Evolutionary conservation across 805 yeast genomes (phyloP), one percentile per base, ranked within the genome.

Genomic region (Cyberlindnera saturnus): DNA sequence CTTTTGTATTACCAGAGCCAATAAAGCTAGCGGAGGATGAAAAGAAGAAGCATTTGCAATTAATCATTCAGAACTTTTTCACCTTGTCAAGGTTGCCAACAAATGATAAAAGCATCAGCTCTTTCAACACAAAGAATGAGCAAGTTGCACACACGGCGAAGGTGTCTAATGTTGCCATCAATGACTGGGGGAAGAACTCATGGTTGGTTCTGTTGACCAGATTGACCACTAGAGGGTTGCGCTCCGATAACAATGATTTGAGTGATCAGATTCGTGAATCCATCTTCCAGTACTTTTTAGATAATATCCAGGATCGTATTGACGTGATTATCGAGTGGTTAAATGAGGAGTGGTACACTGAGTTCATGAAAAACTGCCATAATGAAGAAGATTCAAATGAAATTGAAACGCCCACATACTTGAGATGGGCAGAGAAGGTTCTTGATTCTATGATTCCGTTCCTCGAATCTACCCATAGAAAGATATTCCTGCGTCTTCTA

Each of bases 311-410:
- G 43, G 70, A 69, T 9, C 69, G 91, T 31, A 72, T 90, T 11
- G 95, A 86, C 45, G 64, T 82, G 31, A 80, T 88, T 16, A 79
- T 91, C 32, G 89, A 85, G 49, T 93, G 99, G 99, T 66, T 93
- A 43, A 90, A 85, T 55, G 99, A 93, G 64, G 99, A 93, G 62
- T 93, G 96, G 95, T 81, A 78, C 64, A 69, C 77, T 39, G 86
- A 82, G 56, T 65, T 53, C 23, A 45, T 66, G 51, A 46, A 50
- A 45, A 50, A 58, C 23, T 49, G 50, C 43, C 56, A 56, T 16
- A 45, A 40, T 44, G 57, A 56, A 2, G 50, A 55, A 10, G 55
- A 60, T 5, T 45, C 46, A 7, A 44, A 46, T 14, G 44, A 46
- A 9, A 56, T 52, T n/a, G 53, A 53, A 8, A 71, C 78, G 0